Conservation (phyloP, 768 basidiomycete genomes). For the Ramaria sp. region DNA sequence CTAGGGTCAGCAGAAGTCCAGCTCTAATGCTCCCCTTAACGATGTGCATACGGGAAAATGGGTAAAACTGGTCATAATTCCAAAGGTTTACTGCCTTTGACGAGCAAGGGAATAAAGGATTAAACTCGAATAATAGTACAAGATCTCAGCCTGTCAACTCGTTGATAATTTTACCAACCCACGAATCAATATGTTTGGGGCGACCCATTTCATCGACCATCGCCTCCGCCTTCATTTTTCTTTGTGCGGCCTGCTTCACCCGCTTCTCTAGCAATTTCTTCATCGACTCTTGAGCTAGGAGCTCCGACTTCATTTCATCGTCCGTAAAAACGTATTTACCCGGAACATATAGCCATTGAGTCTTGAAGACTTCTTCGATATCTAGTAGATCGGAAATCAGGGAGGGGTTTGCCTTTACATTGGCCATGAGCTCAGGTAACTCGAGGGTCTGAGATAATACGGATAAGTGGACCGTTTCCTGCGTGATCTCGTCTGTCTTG, state of each 20-base stretch:
- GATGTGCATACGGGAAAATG: too few species aligned
- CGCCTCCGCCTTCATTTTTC: not conserved
- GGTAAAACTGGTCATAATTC: too few species aligned
- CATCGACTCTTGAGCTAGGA: conserved; percentile 13
- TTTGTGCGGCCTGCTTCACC: conserved; percentile 1
- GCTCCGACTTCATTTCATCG: conserved; percentile 16
- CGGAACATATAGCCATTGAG: not conserved
- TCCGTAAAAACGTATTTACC: conserved; percentile 33
- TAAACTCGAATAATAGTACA: too few species aligned
- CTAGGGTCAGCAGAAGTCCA: too few species aligned
- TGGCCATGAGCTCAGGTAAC: conserved; percentile 23
- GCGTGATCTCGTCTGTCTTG: conserved; percentile 31
- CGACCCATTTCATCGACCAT: conserved; percentile 7
- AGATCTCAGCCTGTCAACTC: not conserved
- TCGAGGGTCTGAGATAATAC: conserved; percentile 35
- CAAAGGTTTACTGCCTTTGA: too few species aligned
- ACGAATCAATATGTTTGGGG: conserved; percentile 4
- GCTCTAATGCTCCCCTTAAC: too few species aligned
- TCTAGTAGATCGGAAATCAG: conserved; percentile 34
- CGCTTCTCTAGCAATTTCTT: conserved; percentile 3
- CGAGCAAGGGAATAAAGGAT: too few species aligned
- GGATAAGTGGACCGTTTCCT: conserved; percentile 53
- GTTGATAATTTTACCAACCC: conserved; percentile 2
- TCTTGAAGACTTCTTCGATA: conserved; percentile 40
- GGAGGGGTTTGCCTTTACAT: conserved; percentile 30